A percentile compares a stretch with the other conserved stretches of the same genome.
These are phyloP conservation scores for Flaveria ramosissima DNA, from an alignment of 129 eudicot genomes.

Conservation along the genomic window DNA sequence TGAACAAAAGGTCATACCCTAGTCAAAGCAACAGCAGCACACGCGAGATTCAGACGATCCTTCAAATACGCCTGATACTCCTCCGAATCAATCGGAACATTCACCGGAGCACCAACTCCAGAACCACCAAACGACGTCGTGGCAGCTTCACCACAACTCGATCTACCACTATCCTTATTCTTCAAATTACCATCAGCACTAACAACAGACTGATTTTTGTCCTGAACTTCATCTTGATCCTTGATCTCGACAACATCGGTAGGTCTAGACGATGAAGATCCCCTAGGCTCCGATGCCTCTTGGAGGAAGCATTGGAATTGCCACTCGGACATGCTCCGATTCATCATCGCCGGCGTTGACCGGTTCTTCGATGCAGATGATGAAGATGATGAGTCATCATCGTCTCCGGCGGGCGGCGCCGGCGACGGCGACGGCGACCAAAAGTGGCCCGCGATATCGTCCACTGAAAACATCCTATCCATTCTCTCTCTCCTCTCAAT, in stretches of 20 bases:
- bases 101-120: slow-evolving; percentile 38
- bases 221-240: slow-evolving; percentile 45
- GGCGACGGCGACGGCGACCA: slow-evolving; percentile 76
- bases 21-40: slow-evolving; percentile 96
- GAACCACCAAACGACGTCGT: slow-evolving; percentile 29
- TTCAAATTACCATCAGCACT: not conserved
- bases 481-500: slow-evolving; percentile 37
- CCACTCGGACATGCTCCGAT: slow-evolving; percentile 92
- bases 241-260: slow-evolving; percentile 57
- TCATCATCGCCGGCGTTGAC: slow-evolving; percentile 57
- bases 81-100: slow-evolving; percentile 71
- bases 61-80: slow-evolving; percentile 83
- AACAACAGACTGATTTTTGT: slow-evolving; percentile 5
- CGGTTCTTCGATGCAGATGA: slow-evolving; percentile 34
- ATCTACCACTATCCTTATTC: slow-evolving; percentile 21
- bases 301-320: slow-evolving; percentile 81
- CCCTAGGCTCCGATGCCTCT: slow-evolving; percentile 51
- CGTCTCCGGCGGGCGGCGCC: slow-evolving; percentile 51
- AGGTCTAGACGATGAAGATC: slow-evolving; percentile 42
- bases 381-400: slow-evolving; percentile 36
- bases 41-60: slow-evolving; percentile 79
- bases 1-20: slow-evolving; percentile 48
- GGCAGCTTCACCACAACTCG: slow-evolving; percentile 14
- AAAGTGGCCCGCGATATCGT: slow-evolving; percentile 85
- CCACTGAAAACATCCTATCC: slow-evolving; percentile 99